A percentile compares a stretch with the other conserved stretches of the same genome.
Evolutionary conservation across 768 basidiomycete genomes (phyloP).

Genomic region (Suillus bovinus): DNA sequence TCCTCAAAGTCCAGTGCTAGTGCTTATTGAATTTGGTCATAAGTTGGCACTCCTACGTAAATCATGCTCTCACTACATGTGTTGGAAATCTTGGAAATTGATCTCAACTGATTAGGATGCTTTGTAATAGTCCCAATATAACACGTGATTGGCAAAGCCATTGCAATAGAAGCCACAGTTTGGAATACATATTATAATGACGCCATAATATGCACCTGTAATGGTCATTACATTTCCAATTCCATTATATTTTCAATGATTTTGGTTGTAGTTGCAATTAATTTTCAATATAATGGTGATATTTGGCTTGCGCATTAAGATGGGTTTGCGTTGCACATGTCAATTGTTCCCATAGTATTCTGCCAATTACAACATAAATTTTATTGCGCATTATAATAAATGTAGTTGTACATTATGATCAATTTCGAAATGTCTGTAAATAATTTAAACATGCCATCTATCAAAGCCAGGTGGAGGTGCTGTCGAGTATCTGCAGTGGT

Average conservation of each 20-base stretch:
- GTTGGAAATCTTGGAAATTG: background rate
- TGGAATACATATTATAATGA: background rate
- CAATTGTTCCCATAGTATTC: background rate
- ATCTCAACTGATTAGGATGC: background rate
- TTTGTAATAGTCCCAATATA: slow-evolving; percentile 5
- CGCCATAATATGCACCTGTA: background rate
- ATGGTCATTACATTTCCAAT: slow-evolving; percentile 2
- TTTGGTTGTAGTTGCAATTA: background rate
- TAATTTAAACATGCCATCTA: no score
- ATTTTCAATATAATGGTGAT: slow-evolving; percentile 1
- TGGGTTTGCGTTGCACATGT: background rate
- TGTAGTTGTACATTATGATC: background rate
- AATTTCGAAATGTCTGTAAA: no score
- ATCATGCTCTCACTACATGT: no score
- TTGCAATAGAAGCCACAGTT: slow-evolving; percentile 1
- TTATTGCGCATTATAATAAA: background rate
- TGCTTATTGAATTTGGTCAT: no score
- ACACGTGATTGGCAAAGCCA: background rate
- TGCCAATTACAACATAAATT: background rate
- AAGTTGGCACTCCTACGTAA: no score
- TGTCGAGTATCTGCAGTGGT: no score
- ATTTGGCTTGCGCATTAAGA: background rate
- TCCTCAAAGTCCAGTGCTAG: no score
- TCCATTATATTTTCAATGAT: background rate
- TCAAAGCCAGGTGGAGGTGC: no score